These are phyloP conservation scores for Murraya koenigii DNA, from an alignment of 345 rosid species.

Conservation along the genomic window DNA sequence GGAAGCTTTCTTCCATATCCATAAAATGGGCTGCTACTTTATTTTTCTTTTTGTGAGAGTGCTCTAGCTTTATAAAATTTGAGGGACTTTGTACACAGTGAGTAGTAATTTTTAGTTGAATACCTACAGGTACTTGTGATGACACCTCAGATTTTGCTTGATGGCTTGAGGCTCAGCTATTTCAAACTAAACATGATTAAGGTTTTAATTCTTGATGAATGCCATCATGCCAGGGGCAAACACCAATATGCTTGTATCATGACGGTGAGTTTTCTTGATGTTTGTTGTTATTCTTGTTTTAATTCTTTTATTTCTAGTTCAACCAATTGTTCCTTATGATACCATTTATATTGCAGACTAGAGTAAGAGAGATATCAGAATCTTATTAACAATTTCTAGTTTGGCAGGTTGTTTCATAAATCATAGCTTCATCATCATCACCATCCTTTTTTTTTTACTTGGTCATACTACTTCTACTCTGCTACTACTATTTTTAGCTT, in stretches of 20 bases:
- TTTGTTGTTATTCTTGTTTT: background rate
- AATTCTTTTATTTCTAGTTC: background rate
- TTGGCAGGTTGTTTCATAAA: background rate
- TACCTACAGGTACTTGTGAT: constrained; percentile 77
- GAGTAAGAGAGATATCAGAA: background rate
- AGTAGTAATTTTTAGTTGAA: constrained; percentile 2
- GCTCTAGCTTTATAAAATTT: background rate
- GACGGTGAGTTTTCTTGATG: constrained; percentile 54
- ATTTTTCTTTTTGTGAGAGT: background rate
- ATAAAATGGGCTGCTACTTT: background rate
- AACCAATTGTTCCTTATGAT: background rate
- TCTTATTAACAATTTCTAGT: background rate
- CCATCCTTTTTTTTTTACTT: background rate
- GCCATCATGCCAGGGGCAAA: constrained; percentile 79
- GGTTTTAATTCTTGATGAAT: constrained; percentile 86
- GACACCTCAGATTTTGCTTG: constrained; percentile 85
- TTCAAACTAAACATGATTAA: constrained; percentile 56
- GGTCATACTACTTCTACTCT: background rate
- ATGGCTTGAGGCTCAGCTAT: constrained; percentile 64
- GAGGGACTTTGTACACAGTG: background rate
- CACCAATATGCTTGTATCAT: constrained; percentile 77
- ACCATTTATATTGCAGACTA: background rate
- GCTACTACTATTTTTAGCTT: background rate
- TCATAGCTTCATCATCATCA: no score
- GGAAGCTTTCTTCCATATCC: background rate